A percentile compares a stretch with the other conserved stretches of the same genome.
Conservation (phyloP, 345 rosid species). For the Moricandia moricandioides region DNA sequence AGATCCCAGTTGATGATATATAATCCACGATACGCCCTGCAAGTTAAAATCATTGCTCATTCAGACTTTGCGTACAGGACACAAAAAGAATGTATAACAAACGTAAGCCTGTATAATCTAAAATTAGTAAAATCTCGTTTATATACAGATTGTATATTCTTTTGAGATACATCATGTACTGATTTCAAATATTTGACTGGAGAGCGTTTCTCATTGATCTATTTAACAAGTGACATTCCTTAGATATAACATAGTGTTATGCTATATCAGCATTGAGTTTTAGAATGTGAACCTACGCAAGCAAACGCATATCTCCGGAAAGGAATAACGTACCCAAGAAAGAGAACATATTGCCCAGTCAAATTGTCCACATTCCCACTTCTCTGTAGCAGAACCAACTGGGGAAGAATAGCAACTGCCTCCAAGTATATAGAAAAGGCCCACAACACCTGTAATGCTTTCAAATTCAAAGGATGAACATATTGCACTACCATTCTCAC, state of each 20-base stretch:
- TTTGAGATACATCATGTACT: no score
- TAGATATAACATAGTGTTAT: no score
- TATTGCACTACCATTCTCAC: background rate
- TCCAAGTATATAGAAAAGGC: constrained; percentile 94
- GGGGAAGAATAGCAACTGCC: constrained; percentile 95
- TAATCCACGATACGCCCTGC: constrained; percentile 83
- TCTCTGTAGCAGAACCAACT: constrained; percentile 80
- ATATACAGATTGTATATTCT: no score
- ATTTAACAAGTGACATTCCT: background rate
- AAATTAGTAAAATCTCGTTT: no score
- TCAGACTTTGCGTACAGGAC: background rate
- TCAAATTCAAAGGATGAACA: background rate
- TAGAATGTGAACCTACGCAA: constrained; percentile 2
- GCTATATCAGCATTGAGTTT: background rate
- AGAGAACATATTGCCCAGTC: constrained; percentile 91
- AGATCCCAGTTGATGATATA: constrained; percentile 90
- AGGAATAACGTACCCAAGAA: constrained; percentile 75
- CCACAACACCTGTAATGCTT: constrained; percentile 66
- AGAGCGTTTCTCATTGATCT: no score
- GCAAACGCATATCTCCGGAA: background rate
- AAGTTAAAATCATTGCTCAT: constrained; percentile 7
- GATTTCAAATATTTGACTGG: no score
- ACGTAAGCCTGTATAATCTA: background rate
- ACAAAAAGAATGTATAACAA: background rate
- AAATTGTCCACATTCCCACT: constrained; percentile 96